Percentiles rank a stretch among this genome's conserved stretches.
These are phyloP conservation scores for Phascolomyces articulosus DNA, from an alignment of 371 early-diverging fungal species.

Conservation along the genomic window DNA sequence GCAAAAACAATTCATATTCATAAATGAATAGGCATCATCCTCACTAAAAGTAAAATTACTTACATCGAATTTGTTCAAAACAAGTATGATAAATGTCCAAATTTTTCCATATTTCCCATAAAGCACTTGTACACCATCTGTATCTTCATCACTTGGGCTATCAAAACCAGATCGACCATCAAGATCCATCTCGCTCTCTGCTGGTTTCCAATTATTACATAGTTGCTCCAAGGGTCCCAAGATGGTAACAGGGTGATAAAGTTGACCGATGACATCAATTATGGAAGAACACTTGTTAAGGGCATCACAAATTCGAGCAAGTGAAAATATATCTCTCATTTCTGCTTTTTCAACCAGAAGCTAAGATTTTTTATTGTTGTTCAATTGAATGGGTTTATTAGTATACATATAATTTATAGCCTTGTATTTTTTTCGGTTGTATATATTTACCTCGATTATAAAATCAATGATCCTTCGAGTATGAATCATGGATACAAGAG, in stretches of 20 bases:
- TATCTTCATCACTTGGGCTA: conserved; percentile 26
- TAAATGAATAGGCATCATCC: too few species aligned
- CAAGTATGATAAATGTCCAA: conserved; percentile 38
- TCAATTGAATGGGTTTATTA: too few species aligned
- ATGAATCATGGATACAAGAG: conserved; percentile 39
- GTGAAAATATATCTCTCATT: conserved; percentile 24
- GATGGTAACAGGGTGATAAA: conserved; percentile 36
- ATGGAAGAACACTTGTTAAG: conserved; percentile 33
- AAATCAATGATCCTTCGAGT: conserved; percentile 35
- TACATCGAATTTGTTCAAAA: conserved; percentile 41
- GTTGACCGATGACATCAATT: conserved; percentile 48
- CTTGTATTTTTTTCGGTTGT: too few species aligned
- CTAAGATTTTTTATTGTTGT: not conserved
- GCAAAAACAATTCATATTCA: too few species aligned
- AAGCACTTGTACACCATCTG: conserved; percentile 32
- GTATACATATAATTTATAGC: too few species aligned
- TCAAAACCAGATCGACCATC: conserved; percentile 24
- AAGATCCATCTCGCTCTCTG: conserved; percentile 23
- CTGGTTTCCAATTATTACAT: conserved; percentile 44
- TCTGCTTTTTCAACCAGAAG: conserved; percentile 31
- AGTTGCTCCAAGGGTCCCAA: conserved; percentile 38
- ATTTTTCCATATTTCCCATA: conserved; percentile 46
- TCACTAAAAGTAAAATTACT: not conserved
- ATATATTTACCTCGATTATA: conserved; percentile 34
- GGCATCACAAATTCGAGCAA: conserved; percentile 41